Base-by-base conservation (phyloP, 1,139 yeast genomes). In the Arxiozyma slooffiae region DNA sequence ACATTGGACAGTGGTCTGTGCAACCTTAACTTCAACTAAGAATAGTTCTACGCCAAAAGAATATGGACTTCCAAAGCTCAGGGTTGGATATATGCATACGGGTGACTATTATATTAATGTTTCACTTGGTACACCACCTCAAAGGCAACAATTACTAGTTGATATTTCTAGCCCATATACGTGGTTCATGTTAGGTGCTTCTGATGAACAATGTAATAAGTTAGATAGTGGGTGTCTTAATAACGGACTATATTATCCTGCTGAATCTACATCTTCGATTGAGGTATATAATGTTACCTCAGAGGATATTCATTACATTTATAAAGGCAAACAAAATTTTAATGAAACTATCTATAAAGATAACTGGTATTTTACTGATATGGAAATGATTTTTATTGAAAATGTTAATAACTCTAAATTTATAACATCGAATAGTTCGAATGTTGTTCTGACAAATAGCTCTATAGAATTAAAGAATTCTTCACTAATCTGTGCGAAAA, bases 111-210 rank as follows among this genome's bases (percentile, higher is more conserved):
- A 70, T 49, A 68, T 69, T 20, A 62, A 67, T 26, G 54, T 70
- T 0, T 52, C 69, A 1, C 51, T 74, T 8, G 78, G 78, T 1
- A 55, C 58, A 0, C 71, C 72, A 0, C 55, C 53, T 1, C 76
- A 74, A 55, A 37, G 51, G 0, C 59, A 70, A 30, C 53, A 45
- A 6, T 54, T 76, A 7, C 58, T 75, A 36, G 53, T 76, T 4
- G 80, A 76, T 55, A 62, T 73, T 3, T 61, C 68, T 6, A 73
- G 72, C 46, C 77, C 76, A 1, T 69, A 67, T 46, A 48, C 70
- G 1, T 75, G 79, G 78, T 60, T 73, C 1, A 63, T 69, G 9
- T 66, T 67, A 17, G 58, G 60, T 2, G 55, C 50, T 1, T 50
- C 52, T 1, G 64, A 63, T 44, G 47, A 60, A 3, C 52, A 53